These are phyloP conservation scores for Tylopilus plumbeoviolaceoides DNA, from an alignment of 768 basidiomycete species.

Conservation along the genomic window DNA sequence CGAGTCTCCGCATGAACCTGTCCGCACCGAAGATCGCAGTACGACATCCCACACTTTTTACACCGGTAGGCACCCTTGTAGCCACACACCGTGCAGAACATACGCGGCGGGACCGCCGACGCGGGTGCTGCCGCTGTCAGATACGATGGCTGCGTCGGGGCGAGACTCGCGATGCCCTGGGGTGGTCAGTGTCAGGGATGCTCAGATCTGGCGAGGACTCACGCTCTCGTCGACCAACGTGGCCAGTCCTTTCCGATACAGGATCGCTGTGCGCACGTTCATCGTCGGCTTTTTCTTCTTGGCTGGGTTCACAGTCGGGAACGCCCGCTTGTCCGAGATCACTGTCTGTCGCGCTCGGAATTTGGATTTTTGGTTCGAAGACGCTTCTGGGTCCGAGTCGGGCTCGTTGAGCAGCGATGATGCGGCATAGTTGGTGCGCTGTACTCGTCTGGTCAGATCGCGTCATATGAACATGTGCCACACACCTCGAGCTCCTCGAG, in stretches of 20 bases:
- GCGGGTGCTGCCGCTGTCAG: conserved; percentile 62
- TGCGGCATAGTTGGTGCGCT: conserved; percentile 79
- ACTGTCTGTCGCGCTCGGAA: conserved; percentile 68
- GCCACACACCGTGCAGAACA: conserved; percentile 83
- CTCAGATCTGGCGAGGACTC: conserved; percentile 25
- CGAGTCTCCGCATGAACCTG: conserved; percentile 73
- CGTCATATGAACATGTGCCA: too few relatives aligned
- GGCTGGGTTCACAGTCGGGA: conserved; percentile 23
- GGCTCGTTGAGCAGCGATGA: conserved; percentile 31
- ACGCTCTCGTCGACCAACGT: conserved; percentile 79
- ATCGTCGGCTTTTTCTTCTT: conserved; percentile 78
- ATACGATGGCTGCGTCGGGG: conserved; percentile 59
- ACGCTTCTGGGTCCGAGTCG: conserved; percentile 26
- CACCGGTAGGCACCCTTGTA: conserved; percentile 82
- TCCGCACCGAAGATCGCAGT: conserved; percentile 72
- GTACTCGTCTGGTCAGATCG: conserved; percentile 4
- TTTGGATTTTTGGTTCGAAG: conserved; percentile 36
- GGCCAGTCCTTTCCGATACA: conserved; percentile 78
- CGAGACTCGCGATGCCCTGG: conserved; percentile 57
- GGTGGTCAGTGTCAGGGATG: not conserved
- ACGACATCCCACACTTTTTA: conserved; percentile 70
- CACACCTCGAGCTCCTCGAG: conserved; percentile 81
- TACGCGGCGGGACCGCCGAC: conserved; percentile 59
- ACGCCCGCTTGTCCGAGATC: conserved; percentile 70
- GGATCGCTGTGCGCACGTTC: conserved; percentile 72